phyloP scores from a whole-genome alignment of 345 rosid species.

The Luvunga scandens region DNA sequence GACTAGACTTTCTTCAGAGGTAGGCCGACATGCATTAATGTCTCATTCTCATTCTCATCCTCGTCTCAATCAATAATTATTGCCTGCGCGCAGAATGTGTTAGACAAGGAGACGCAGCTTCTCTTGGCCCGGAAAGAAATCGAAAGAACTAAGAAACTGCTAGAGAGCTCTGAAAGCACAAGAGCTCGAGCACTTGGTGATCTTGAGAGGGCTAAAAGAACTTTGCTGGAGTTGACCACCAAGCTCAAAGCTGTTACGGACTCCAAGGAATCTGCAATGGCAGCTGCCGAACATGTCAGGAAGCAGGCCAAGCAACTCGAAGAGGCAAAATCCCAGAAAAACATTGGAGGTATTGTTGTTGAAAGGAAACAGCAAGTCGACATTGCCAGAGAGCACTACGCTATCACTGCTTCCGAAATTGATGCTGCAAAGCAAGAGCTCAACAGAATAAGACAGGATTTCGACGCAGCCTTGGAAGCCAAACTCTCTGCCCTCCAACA shows the following conservation, averaged over 20 bases:
- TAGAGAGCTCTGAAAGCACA: slow-evolving; percentile 40
- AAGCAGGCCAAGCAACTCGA: slow-evolving; percentile 57
- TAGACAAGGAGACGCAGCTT: slow-evolving; percentile 64
- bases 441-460: slow-evolving; percentile 66
- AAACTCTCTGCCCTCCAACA: slow-evolving; percentile 60
- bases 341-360: slow-evolving; percentile 23
- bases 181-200: slow-evolving; percentile 46
- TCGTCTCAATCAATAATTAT: too few relatives aligned
- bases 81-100: slow-evolving; percentile 33
- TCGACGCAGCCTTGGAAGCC: slow-evolving; percentile 60
- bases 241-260: slow-evolving; percentile 37
- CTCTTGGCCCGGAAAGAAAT: slow-evolving; percentile 46
- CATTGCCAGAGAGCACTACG: slow-evolving; percentile 57
- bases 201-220: slow-evolving; percentile 48
- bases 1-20: slow-evolving; percentile 48
- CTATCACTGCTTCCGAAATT: slow-evolving; percentile 40
- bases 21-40: neutral
- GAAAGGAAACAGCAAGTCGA: slow-evolving; percentile 47
- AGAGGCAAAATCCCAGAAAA: slow-evolving; percentile 39
- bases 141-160: slow-evolving; percentile 36
- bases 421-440: slow-evolving; percentile 70
- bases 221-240: slow-evolving; percentile 38
- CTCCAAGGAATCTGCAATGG: slow-evolving; percentile 42
- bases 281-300: slow-evolving; percentile 48
- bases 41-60: too few relatives aligned